A percentile compares a stretch with the other conserved stretches of the same genome.
phyloP scores from a whole-genome alignment of 2,329 filamentous ascomycete species.

The Aureobasidium leucospermi region DNA sequence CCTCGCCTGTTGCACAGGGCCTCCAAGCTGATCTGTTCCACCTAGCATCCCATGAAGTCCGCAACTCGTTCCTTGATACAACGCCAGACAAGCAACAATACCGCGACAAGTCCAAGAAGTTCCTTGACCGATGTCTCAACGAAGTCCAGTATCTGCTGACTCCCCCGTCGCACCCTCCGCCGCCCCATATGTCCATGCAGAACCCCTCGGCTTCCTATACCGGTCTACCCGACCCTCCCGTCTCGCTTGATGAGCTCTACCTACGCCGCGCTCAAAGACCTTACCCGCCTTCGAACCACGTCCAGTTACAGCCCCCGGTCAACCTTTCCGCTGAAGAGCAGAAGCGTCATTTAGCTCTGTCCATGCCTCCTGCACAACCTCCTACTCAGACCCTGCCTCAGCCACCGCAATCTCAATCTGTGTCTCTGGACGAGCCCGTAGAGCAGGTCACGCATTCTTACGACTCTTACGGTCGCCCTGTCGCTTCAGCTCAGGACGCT shows the following conservation, averaged over 20 bases:
- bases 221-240: slow-evolving; percentile 42
- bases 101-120: slow-evolving; percentile 56
- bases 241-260: slow-evolving; percentile 54
- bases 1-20: not conserved
- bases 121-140: slow-evolving; percentile 58
- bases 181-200: slow-evolving; percentile 37
- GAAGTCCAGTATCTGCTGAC: slow-evolving; percentile 63
- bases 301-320: slow-evolving; percentile 24
- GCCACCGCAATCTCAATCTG: slow-evolving; percentile 19
- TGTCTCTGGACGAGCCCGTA: slow-evolving; percentile 46
- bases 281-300: slow-evolving; percentile 23
- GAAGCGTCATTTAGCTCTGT: slow-evolving; percentile 48
- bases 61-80: slow-evolving; percentile 46
- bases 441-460: slow-evolving; percentile 53
- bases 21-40: slow-evolving; percentile 20
- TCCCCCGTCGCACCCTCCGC: slow-evolving; percentile 54
- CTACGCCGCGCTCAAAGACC: slow-evolving; percentile 49
- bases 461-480: slow-evolving; percentile 50
- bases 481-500: slow-evolving; percentile 38
- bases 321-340: slow-evolving; percentile 44
- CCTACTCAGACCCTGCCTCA: slow-evolving; percentile 23
- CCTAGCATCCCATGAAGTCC: slow-evolving; percentile 38
- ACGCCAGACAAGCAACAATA: slow-evolving; percentile 50
- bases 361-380: slow-evolving; percentile 26
- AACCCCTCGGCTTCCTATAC: slow-evolving; percentile 25